Percentiles rank a stretch among this genome's conserved stretches.
These are phyloP conservation scores for Grosmannia penicillata DNA, from an alignment of 2,329 filamentous ascomycete species.

Conservation along the genomic window DNA sequence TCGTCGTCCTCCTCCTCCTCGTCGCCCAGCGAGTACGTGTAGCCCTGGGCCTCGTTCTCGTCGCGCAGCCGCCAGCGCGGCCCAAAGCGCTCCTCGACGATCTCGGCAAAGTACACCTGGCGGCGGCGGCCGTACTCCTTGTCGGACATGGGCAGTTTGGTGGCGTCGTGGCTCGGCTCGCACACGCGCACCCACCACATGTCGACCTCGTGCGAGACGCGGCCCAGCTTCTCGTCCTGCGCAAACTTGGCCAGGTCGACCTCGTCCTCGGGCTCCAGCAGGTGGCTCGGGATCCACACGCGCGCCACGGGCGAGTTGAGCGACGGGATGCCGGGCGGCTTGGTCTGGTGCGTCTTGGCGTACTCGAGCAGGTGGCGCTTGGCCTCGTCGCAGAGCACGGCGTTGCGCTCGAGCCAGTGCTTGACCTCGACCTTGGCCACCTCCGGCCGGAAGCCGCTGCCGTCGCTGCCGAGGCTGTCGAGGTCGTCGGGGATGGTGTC, in stretches of 20 bases:
- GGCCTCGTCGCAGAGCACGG: slow-evolving; percentile 41
- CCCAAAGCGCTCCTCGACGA: slow-evolving; percentile 41
- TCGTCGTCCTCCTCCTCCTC: slow-evolving; percentile 25
- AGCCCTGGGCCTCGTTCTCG: slow-evolving; percentile 18
- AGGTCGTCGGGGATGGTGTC: slow-evolving; percentile 32
- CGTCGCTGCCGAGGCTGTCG: slow-evolving; percentile 34
- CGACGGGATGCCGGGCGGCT: slow-evolving; percentile 33
- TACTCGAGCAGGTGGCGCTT: slow-evolving; percentile 40
- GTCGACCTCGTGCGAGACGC: slow-evolving; percentile 50
- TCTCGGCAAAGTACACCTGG: slow-evolving; percentile 43
- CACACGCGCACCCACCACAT: slow-evolving; percentile 48
- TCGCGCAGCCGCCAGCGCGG: slow-evolving; percentile 25
- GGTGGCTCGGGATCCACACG: slow-evolving; percentile 38
- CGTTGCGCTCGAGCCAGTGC: slow-evolving; percentile 49
- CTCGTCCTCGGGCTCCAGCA: slow-evolving; percentile 32
- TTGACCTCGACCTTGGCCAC: slow-evolving; percentile 44
- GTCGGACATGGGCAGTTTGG: slow-evolving; percentile 43
- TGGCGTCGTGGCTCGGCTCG: slow-evolving; percentile 44
- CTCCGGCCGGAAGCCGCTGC: slow-evolving; percentile 37
- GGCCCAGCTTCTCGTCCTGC: slow-evolving; percentile 42
- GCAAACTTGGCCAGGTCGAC: slow-evolving; percentile 40
- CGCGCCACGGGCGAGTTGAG: slow-evolving; percentile 36
- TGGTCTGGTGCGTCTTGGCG: slow-evolving; percentile 30
- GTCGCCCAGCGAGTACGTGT: slow-evolving; percentile 1
- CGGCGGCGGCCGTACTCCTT: slow-evolving; percentile 43